phyloP scores from a whole-genome alignment of 2,329 filamentous ascomycete genomes.

The Emericellopsis cladophorae region DNA sequence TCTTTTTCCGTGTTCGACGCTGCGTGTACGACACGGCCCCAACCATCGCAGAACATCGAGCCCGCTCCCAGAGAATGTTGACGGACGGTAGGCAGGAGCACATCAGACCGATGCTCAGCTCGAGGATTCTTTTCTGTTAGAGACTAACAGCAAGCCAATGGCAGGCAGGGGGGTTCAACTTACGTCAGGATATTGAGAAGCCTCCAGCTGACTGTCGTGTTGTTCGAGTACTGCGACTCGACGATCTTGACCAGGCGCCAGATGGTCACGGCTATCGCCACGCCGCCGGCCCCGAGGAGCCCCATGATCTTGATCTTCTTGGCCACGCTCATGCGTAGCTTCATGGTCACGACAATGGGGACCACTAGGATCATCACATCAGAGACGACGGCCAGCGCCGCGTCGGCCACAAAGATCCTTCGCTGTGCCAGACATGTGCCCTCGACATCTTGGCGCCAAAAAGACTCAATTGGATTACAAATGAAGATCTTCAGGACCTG shows the following conservation, averaged over 20 bases:
- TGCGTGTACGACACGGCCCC: too few relatives aligned
- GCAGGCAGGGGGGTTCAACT: not conserved
- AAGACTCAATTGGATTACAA: slow-evolving; percentile 11
- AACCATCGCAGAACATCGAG: too few relatives aligned
- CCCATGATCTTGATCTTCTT: slow-evolving; percentile 17
- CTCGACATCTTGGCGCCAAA: slow-evolving; percentile 10
- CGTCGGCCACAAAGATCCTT: slow-evolving; percentile 14
- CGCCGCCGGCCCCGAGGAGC: slow-evolving; percentile 15
- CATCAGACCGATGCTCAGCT: slow-evolving; percentile 12
- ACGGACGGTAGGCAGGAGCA: slow-evolving; percentile 14
- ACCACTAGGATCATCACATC: slow-evolving; percentile 17
- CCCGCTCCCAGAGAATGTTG: slow-evolving; percentile 6
- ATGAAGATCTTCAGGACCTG: slow-evolving; percentile 12
- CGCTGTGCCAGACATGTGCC: slow-evolving; percentile 16
- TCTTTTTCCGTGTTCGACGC: too few relatives aligned
- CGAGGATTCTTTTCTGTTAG: slow-evolving; percentile 3
- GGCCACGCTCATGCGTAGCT: slow-evolving; percentile 9
- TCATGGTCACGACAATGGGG: slow-evolving; percentile 15
- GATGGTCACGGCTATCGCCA: slow-evolving; percentile 12
- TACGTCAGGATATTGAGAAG: slow-evolving; percentile 2
- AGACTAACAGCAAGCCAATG: too few relatives aligned
- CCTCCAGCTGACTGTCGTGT: not conserved
- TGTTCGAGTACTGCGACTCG: not conserved
- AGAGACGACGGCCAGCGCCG: slow-evolving; percentile 13
- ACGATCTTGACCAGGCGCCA: slow-evolving; percentile 6